These are phyloP conservation scores for Colletotrichum sp. DNA, from an alignment of 2,329 filamentous ascomycete genomes.

Conservation along the genomic window DNA sequence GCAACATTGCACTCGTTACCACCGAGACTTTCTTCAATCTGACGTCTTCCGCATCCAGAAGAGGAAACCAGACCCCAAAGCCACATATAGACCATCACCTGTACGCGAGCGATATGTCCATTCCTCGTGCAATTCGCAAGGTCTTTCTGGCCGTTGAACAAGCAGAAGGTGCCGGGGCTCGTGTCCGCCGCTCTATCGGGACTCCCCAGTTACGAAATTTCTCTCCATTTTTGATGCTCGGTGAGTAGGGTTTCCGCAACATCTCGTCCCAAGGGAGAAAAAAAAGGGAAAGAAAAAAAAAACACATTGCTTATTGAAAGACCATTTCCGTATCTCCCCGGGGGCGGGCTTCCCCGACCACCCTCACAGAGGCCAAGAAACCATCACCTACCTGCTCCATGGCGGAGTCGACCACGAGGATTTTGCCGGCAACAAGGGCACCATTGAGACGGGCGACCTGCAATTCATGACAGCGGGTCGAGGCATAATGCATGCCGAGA, in stretches of 20 bases:
- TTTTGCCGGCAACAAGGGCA: conserved; percentile 85
- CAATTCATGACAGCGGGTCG: conserved; percentile 97
- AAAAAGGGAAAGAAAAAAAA: neutral
- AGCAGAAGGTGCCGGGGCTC: conserved; percentile 85
- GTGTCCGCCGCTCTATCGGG: conserved; percentile 86
- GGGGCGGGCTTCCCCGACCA: conserved; percentile 93
- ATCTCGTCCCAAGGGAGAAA: neutral
- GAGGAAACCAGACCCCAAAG: neutral
- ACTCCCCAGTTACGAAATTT: conserved; percentile 84
- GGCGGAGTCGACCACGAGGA: conserved; percentile 92
- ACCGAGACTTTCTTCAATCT: conserved; percentile 19
- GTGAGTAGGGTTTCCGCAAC: conserved; percentile 72
- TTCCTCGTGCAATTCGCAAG: conserved; percentile 79
- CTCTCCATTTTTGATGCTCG: conserved; percentile 94
- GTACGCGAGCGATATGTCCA: conserved; percentile 61
- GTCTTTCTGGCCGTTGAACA: conserved; percentile 86
- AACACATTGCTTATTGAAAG: conserved; percentile 77
- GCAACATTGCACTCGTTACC: conserved; percentile 22
- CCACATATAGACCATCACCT: conserved; percentile 24
- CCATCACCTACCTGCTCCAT: conserved; percentile 86
- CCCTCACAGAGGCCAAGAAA: conserved; percentile 81
- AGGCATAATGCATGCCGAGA: conserved; percentile 94
- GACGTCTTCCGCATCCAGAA: neutral
- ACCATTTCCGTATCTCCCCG: conserved; percentile 83
- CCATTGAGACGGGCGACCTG: conserved; percentile 84